Percentiles rank a stretch among this genome's conserved stretches.
Conservation (phyloP, 441 rosid genomes). For the Geranium incanum region DNA sequence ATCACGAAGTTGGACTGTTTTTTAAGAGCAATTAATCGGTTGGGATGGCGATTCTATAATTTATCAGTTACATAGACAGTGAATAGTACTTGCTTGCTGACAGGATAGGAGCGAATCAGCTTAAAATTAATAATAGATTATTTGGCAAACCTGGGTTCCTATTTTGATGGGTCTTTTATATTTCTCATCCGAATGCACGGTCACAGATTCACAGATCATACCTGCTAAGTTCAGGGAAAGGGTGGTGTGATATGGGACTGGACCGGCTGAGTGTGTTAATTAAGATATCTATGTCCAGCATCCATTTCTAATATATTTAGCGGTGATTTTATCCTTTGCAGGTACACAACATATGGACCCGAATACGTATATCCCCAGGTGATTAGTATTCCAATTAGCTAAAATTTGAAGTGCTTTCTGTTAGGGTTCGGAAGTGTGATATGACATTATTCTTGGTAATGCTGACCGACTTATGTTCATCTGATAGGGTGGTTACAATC, state of each 20-base stretch:
- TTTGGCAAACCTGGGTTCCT: background rate
- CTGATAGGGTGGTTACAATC: conserved; percentile 66
- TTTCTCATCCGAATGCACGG: conserved; percentile 1
- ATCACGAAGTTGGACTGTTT: too few relatives aligned
- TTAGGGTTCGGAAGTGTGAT: background rate
- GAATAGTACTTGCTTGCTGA: conserved; percentile 14
- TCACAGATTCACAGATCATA: background rate
- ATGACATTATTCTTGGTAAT: conserved; percentile 1
- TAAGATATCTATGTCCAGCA: background rate
- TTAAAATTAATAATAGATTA: conserved; percentile 7
- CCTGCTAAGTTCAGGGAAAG: background rate
- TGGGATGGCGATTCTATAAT: background rate
- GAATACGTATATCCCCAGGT: conserved; percentile 79
- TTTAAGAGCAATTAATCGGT: too few relatives aligned
- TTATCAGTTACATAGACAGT: conserved; percentile 15
- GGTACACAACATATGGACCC: conserved; percentile 66
- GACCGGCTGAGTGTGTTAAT: background rate
- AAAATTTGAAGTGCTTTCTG: background rate
- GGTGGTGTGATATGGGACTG: background rate
- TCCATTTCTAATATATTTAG: conserved; percentile 7
- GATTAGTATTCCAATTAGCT: conserved; percentile 18
- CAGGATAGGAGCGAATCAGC: conserved; percentile 17
- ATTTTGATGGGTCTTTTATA: background rate
- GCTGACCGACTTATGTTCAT: conserved; percentile 17
- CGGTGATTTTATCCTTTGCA: conserved; percentile 31